A percentile compares a stretch with the other conserved stretches of the same genome.
phyloP scores from a whole-genome alignment of 176 grass and related monocot genomes.

The Avena atlantica region DNA sequence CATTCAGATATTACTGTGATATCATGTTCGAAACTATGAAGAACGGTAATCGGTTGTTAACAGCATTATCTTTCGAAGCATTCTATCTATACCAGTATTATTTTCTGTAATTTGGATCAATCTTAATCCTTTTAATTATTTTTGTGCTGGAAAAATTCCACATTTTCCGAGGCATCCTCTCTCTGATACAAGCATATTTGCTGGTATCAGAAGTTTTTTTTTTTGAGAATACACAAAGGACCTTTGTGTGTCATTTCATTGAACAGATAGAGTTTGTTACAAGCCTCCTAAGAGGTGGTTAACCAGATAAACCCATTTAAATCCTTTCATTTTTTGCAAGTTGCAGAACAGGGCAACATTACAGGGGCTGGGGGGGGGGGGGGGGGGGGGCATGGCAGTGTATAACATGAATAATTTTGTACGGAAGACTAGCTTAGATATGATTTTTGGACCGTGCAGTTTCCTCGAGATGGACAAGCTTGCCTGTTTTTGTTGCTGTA shows the following conservation, averaged over 20 bases:
- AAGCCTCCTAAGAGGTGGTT: background rate
- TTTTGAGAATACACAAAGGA: too few species aligned
- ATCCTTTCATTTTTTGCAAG: background rate
- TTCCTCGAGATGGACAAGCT: too few species aligned
- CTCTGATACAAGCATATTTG: constrained; percentile 5
- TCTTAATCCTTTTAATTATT: constrained; percentile 19
- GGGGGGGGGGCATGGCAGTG: too few species aligned
- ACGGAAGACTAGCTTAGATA: too few species aligned
- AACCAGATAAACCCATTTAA: background rate
- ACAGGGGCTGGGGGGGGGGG: too few species aligned
- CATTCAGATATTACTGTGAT: constrained; percentile 98
- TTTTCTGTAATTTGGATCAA: constrained; percentile 7
- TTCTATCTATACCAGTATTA: constrained; percentile 35
- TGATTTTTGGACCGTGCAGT: too few species aligned
- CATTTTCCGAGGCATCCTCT: constrained; percentile 10
- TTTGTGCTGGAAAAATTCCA: constrained; percentile 16
- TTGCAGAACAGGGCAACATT: constrained; percentile 5
- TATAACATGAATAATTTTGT: too few species aligned
- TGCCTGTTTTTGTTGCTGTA: too few species aligned
- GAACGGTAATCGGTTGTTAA: constrained; percentile 71
- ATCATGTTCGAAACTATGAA: constrained; percentile 97
- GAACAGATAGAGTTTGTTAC: too few species aligned
- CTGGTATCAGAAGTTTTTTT: background rate
- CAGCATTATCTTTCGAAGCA: background rate
- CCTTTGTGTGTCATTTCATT: too few species aligned